Evolutionary conservation across 2,329 filamentous ascomycete genomes (phyloP).

Genomic region (Elsinoe necatrix): DNA sequence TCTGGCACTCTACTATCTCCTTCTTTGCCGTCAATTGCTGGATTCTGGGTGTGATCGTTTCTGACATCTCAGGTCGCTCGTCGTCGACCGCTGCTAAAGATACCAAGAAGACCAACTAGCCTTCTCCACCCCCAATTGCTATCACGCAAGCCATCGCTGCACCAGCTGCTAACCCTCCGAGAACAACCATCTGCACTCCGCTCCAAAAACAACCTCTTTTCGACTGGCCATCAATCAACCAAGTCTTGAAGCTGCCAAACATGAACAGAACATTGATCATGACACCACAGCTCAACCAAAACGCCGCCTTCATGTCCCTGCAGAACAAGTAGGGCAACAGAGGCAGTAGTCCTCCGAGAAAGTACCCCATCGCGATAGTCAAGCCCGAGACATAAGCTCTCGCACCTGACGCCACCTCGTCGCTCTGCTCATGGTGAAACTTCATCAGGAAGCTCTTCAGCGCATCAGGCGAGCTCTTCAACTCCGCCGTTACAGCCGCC

Average conservation of each 20-base stretch:
- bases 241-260: constrained; percentile 60
- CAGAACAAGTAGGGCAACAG: constrained; percentile 61
- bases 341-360: constrained; percentile 62
- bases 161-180: constrained; percentile 57
- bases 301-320: constrained; percentile 35
- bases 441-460: constrained; percentile 41
- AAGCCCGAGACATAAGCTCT: constrained; percentile 47
- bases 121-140: not conserved
- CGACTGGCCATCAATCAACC: constrained; percentile 37
- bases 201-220: constrained; percentile 15
- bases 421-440: constrained; percentile 40
- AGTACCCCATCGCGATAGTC: constrained; percentile 61
- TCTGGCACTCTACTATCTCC: constrained; percentile 64
- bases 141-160: constrained; percentile 47
- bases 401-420: constrained; percentile 34
- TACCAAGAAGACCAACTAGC: constrained; percentile 10
- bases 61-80: constrained; percentile 45
- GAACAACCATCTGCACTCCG: constrained; percentile 56
- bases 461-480: constrained; percentile 23
- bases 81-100: not conserved
- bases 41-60: constrained; percentile 73
- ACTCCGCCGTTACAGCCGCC: constrained; percentile 19
- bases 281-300: constrained; percentile 53
- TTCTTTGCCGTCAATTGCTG: constrained; percentile 86
- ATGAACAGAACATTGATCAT: constrained; percentile 53